Percentiles rank a stretch among this genome's conserved stretches.
Conservation (phyloP, 169 alveolate species). For the Plasmodium inui region DNA sequence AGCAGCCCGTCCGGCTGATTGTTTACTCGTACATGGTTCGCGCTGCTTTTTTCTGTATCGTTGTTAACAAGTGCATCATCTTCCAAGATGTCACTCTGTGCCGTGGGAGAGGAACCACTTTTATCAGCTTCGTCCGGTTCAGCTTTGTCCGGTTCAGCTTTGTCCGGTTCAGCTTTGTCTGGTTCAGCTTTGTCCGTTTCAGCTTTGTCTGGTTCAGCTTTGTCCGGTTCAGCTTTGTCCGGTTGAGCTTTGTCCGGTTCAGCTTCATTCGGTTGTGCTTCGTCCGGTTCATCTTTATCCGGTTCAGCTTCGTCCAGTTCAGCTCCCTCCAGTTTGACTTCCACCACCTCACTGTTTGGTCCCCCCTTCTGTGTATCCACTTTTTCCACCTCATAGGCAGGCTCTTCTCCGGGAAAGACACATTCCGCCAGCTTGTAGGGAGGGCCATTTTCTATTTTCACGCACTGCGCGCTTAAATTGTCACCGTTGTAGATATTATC, state of each 20-base stretch:
- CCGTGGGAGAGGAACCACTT: background rate
- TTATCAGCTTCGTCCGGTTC: background rate
- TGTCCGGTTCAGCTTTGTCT: no score
- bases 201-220: background rate
- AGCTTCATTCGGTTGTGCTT: background rate
- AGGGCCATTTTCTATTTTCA: background rate
- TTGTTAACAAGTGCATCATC: background rate
- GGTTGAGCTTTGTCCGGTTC: background rate
- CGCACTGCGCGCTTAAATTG: background rate
- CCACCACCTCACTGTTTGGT: background rate
- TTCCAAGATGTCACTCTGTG: background rate
- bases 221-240: background rate
- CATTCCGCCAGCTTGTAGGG: background rate
- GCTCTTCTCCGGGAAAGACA: background rate
- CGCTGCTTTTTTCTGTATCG: background rate
- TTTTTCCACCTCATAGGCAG: background rate
- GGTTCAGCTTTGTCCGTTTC: background rate
- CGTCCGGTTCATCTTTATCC: background rate
- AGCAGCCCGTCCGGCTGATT: background rate
- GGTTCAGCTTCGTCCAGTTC: background rate
- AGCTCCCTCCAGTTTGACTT: background rate
- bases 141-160: background rate
- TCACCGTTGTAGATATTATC: background rate
- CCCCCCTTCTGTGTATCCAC: background rate
- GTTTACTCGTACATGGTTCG: background rate